Evolutionary conservation across 805 yeast genomes (phyloP).

Genomic region (Candida ovalis): DNA sequence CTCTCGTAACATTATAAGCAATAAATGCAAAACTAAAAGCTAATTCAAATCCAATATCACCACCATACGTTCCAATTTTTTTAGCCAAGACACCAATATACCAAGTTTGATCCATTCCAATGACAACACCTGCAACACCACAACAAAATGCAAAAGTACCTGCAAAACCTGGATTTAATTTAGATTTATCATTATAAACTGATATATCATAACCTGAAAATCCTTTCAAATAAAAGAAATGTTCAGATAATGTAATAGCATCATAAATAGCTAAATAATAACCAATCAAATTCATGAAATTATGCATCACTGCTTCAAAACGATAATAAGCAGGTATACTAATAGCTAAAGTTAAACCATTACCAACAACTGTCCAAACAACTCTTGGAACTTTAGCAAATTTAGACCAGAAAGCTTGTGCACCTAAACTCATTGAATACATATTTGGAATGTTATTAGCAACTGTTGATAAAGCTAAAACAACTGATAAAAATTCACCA

Average conservation of each 20-base stretch:
- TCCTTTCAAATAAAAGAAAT: slow-evolving; percentile 70
- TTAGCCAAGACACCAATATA: slow-evolving; percentile 67
- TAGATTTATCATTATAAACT: slow-evolving; percentile 52
- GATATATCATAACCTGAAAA: slow-evolving; percentile 58
- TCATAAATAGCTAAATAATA: slow-evolving; percentile 87
- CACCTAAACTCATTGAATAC: slow-evolving; percentile 85
- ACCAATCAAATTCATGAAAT: slow-evolving; percentile 89
- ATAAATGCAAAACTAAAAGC: slow-evolving; percentile 64
- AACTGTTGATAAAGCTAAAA: slow-evolving; percentile 83
- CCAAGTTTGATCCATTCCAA: slow-evolving; percentile 89
- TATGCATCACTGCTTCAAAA: slow-evolving; percentile 67
- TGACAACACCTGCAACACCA: slow-evolving; percentile 80
- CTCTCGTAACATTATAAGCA: slow-evolving; percentile 54
- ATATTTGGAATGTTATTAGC: slow-evolving; percentile 92
- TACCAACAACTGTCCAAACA: slow-evolving; percentile 75
- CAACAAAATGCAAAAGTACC: slow-evolving; percentile 74
- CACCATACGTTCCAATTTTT: slow-evolving; percentile 64
- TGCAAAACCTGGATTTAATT: slow-evolving; percentile 73
- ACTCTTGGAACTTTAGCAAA: slow-evolving; percentile 77
- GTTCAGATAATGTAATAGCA: slow-evolving; percentile 75
- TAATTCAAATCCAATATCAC: slow-evolving; percentile 84
- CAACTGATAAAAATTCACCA: slow-evolving; percentile 84
- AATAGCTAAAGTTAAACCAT: slow-evolving; percentile 74
- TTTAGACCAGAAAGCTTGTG: slow-evolving; percentile 79
- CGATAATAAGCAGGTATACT: slow-evolving; percentile 84